A percentile compares a stretch with the other conserved stretches of the same genome.
Conservation (phyloP, 1,284 basidiomycete genomes). For the Microbotryomycetes sp. region DNA sequence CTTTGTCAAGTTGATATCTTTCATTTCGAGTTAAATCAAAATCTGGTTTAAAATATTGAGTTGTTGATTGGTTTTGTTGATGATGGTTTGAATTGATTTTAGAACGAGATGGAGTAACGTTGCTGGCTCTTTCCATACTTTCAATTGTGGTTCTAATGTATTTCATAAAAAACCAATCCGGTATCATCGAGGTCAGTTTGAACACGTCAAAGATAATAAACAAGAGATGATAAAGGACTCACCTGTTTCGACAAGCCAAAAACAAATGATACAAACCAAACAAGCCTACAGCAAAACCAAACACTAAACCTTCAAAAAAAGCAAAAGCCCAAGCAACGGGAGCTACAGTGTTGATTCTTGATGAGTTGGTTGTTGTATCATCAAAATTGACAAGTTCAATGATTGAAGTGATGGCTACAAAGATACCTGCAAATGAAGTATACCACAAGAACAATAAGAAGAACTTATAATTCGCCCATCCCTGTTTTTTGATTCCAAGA, state of each 20-base stretch:
- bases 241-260: conserved; percentile 40
- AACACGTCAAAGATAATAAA: neutral
- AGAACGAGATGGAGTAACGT: neutral
- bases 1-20: conserved; percentile 2
- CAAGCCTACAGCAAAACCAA: conserved; percentile 14
- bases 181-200: neutral
- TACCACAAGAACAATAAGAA: conserved; percentile 43
- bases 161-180: neutral
- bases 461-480: conserved; percentile 41
- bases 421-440: conserved; percentile 38
- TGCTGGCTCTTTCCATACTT: neutral
- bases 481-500: too few relatives aligned
- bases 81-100: neutral
- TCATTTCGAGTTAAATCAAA: conserved; percentile 6
- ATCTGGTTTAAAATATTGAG: neutral
- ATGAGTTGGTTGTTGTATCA: neutral
- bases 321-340: conserved; percentile 42
- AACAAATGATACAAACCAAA: conserved; percentile 36
- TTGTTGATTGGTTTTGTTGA: neutral
- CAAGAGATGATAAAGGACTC: neutral
- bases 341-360: conserved; percentile 38
- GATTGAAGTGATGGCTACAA: conserved; percentile 31
- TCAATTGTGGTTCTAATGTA: neutral
- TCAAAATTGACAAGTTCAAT: conserved; percentile 31
- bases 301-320: conserved; percentile 39